Base-by-base conservation (phyloP, 2,329 filamentous ascomycete genomes). In the Fusarium torulosum region DNA sequence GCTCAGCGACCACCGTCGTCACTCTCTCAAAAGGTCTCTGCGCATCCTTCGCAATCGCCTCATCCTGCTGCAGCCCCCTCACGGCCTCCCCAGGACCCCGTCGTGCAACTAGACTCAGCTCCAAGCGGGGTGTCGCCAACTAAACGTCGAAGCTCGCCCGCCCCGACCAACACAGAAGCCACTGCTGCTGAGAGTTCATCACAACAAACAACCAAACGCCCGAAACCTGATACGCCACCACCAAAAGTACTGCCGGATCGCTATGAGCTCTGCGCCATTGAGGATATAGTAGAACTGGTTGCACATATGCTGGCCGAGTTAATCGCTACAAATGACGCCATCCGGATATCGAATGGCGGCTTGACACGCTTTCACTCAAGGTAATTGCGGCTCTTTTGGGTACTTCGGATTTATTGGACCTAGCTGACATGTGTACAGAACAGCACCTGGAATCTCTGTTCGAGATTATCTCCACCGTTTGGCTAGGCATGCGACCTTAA, bases 261-360 rank as follows among this genome's bases (percentile, higher is more conserved):
- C 73, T 99, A 99, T 78, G 93, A 97, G 78, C 82, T 89, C 13
- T 97, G 93, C 76, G 84, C 91, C 38, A 88, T 92, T 10, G 91
- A 94, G 74, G 94, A 97, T 76, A 87, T 99, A 76, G 96, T 97
- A 27, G 85, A 95, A 41, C 82, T 99, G 63, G 96, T 99, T 70
- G 90, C 94, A 44, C 93, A 96, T 75, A 98, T 99, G 96, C 85
- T 99, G 46, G 90, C 94, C 79, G 96, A 99, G 79, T 83, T 99
- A 46, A 97, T 99, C 70, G 90, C 92, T 64, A 92, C 95, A 66
- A 99, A 99, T 74, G 96, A 99, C 77, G 94, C 95, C 45, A 87
- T 97, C 55, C 89, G 91, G 72, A 78, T 79, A 59, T 79, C 79
- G 9, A 92, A 93, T 69, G 94, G 93, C 33, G 91, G 93, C 33